Base-by-base conservation (phyloP, 495 filamentous ascomycete genomes). In the Podospora sp. region DNA sequence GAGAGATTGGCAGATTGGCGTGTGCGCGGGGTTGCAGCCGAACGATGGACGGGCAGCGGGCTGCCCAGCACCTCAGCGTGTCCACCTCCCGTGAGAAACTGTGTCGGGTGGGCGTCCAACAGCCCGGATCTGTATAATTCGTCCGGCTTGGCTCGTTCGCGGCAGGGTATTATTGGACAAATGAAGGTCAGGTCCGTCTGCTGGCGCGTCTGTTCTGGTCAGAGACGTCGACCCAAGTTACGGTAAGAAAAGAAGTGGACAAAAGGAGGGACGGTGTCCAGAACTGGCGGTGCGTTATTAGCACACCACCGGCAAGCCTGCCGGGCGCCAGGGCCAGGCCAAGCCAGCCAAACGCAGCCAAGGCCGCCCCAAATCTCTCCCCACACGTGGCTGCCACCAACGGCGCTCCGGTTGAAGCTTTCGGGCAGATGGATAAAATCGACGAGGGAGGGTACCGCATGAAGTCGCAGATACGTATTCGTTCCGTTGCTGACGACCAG, bases 391-490 rank as follows among this genome's bases (percentile, higher is more conserved):
- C 74, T 66, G 65, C 67, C 63, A 66, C 69, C 70, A 73, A 70
- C 72, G 71, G 70, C 65, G 63, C 56, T 65, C 65, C 67, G 72
- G 72, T 57, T 69, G 72, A 75, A 73, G 72, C 65, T 58, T 72
- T 76, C 72, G 72, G 74, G 65, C 68, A 69, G 72, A 74, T 66
- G 74, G 72, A 72, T 72, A 73, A 74, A 74, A 67, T 59, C 62
- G 21, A 40, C 51, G 52, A 50, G 24, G 63, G 51, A 26, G 59
- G 62, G 62, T 24, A 53, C 26, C 57, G 61, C 22, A 26, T 51
- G 26, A 29, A 22, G 24, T 49, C 40, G 25, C 49, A 20, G 46
- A 53, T 20, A 24, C 6, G 61, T 26, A 55, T 26, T 52, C 46
- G 46, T 33, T 33, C 29, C 29, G 29, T 33, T 33, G 36, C 36